Conservation (phyloP, 352 stramenopile genomes). For the Phytopythium vexans region DNA sequence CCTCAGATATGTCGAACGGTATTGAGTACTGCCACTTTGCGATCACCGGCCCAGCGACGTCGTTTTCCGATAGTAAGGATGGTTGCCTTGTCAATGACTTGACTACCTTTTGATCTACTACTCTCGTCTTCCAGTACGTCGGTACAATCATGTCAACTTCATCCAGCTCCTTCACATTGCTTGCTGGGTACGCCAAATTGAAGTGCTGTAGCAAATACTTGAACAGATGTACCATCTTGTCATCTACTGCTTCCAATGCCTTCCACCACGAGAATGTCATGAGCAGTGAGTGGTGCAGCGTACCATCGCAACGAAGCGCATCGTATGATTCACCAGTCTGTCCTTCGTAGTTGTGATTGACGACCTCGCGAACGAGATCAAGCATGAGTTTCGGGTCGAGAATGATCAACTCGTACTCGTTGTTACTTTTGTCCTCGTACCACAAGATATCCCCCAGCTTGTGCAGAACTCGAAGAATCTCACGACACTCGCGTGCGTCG, state of each 20-base stretch:
- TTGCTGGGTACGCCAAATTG: constrained; percentile 10
- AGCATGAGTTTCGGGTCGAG: constrained; percentile 13
- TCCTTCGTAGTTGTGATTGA: constrained; percentile 15
- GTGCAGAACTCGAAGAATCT: constrained; percentile 10
- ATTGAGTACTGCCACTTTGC: constrained; percentile 17
- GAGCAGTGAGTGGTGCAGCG: constrained; percentile 6
- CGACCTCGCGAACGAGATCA: constrained; percentile 13
- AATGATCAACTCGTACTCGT: not conserved
- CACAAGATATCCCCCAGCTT: constrained; percentile 14
- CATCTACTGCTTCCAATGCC: not conserved
- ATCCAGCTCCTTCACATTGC: not conserved
- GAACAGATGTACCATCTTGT: constrained; percentile 4
- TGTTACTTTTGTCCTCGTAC: constrained; percentile 7
- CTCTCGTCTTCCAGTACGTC: constrained; percentile 10
- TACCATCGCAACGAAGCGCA: constrained; percentile 4
- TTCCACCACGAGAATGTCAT: constrained; percentile 7
- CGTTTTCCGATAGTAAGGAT: not conserved
- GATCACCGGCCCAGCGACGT: not conserved
- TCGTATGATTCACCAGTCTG: constrained; percentile 1
- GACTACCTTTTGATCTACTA: not conserved
- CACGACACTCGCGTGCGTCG: not conserved
- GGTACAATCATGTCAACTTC: constrained; percentile 11
- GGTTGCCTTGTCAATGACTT: constrained; percentile 4
- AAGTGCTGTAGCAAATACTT: constrained; percentile 13
- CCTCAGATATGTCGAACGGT: constrained; percentile 8